These are phyloP conservation scores for Myxozyma udenii DNA, from an alignment of 805 yeast genomes.

Conservation along the genomic window DNA sequence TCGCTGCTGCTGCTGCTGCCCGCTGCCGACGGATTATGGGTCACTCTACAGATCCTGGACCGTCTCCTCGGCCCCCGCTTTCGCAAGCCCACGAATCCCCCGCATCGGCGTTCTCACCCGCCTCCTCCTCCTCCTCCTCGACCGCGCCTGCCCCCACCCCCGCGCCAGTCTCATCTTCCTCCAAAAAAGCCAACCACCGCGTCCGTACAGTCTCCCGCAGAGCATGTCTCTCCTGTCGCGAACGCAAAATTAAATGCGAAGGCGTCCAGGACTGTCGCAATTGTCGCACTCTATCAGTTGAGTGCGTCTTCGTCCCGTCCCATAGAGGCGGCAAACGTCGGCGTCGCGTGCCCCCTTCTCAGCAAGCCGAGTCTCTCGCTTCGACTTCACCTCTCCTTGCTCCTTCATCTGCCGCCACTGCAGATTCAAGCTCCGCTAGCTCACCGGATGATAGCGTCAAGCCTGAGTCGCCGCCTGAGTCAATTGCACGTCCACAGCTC, in stretches of 20 bases:
- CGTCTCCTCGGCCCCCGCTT: too few species aligned
- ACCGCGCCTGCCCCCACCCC: too few species aligned
- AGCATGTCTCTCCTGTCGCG: constrained; percentile 64
- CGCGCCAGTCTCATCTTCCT: too few species aligned
- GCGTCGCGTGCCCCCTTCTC: constrained; percentile 4
- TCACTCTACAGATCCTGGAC: too few species aligned
- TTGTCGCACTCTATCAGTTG: constrained; percentile 9
- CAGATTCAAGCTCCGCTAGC: background rate
- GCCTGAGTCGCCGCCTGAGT: background rate
- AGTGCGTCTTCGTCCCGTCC: constrained; percentile 26
- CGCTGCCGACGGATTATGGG: too few species aligned
- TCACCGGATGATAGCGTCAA: background rate
- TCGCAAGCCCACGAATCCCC: too few species aligned
- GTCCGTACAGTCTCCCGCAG: constrained; percentile 55
- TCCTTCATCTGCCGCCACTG: too few species aligned
- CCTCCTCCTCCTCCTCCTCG: too few species aligned
- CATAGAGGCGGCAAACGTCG: constrained; percentile 27
- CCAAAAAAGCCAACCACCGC: too few species aligned
- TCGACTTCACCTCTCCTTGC: too few species aligned
- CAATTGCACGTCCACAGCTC: background rate
- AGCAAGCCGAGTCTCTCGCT: background rate
- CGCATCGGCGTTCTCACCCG: too few species aligned
- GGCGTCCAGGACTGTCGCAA: constrained; percentile 43
- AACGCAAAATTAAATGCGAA: constrained; percentile 63
- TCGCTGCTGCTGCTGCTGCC: too few species aligned